Evolutionary conservation across 495 filamentous ascomycete genomes (phyloP), one percentile per base, ranked within the genome.

Genomic region (Physcia stellaris): DNA sequence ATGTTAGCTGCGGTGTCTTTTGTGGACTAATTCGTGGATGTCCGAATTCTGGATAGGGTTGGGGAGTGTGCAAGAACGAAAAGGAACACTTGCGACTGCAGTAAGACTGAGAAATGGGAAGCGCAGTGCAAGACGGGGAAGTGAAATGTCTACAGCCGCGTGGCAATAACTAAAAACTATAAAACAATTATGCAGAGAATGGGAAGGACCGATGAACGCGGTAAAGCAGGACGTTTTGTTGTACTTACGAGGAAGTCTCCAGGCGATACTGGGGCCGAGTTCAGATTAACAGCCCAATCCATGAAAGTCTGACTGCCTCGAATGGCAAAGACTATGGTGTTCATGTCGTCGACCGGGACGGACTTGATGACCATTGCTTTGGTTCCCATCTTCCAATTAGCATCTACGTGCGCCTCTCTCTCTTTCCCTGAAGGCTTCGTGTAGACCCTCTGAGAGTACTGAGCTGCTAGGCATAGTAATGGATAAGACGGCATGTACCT

Each of bases 291-390:
- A 2, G 77, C 67, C 83, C 83, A 90, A 56, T 90, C 83, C 62
- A 82, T 75, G 49, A 86, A 81, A 1, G 71, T 81, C 23, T 83
- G 74, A 0, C 71, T 83, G 1, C 83, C 83, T 4, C 83, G 73
- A 36, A 90, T 82, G 24, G 83, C 81, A 48, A 88, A 80, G 17
- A 87, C 75, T 29, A 88, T 73, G 11, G 75, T 77, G 50, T 84
- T 75, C 61, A 77, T 71, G 47, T 83, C 66, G 49, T 87, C 80
- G 48, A 83, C 69, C 4, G 80, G 72, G 9, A 85, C 59, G 0
- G 76, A 77, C 43, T 85, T 86, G 54, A 90, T 75, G 19, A 84
- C 72, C 79, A 86, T 86, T 16, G 83, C 79, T 53, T 90, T 90
- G 16, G 81, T 79, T 12, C 82, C 81, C 1, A 67, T 63, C 18